phyloP scores from a whole-genome alignment of 2,329 filamentous ascomycete species.

The Tolypocladium amazonense region DNA sequence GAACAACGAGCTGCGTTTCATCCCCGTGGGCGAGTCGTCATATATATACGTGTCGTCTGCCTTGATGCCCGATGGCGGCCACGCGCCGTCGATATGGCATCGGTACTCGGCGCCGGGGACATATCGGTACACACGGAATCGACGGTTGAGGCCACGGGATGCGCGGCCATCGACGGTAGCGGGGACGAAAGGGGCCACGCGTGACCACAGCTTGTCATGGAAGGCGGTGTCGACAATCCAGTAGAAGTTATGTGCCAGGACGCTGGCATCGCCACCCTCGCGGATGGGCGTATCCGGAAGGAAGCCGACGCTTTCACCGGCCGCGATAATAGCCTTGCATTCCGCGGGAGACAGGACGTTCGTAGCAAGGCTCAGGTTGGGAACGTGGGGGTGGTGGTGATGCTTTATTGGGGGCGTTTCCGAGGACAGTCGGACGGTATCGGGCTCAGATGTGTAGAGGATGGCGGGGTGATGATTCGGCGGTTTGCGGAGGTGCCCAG shows the following conservation, averaged over 20 bases:
- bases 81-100: slow-evolving; percentile 61
- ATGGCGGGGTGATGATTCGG: slow-evolving; percentile 58
- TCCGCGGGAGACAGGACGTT: slow-evolving; percentile 51
- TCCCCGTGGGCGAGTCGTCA: slow-evolving; percentile 48
- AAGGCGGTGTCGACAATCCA: slow-evolving; percentile 57
- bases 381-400: slow-evolving; percentile 51
- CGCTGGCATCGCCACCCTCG: slow-evolving; percentile 53
- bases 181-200: slow-evolving; percentile 49
- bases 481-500: slow-evolving; percentile 50
- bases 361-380: slow-evolving; percentile 47
- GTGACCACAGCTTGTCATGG: slow-evolving; percentile 51
- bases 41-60: slow-evolving; percentile 52
- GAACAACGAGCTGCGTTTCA: slow-evolving; percentile 56
- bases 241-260: slow-evolving; percentile 64
- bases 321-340: slow-evolving; percentile 55
- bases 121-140: slow-evolving; percentile 63
- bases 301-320: slow-evolving; percentile 55
- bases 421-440: slow-evolving; percentile 41
- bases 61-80: slow-evolving; percentile 58
- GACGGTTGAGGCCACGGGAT: slow-evolving; percentile 54
- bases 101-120: slow-evolving; percentile 64
- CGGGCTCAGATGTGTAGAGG: slow-evolving; percentile 48
- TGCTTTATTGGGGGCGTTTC: slow-evolving; percentile 36
- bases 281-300: slow-evolving; percentile 57
- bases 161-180: slow-evolving; percentile 40